Evolutionary conservation across 805 yeast species (phyloP), one percentile per base, ranked within the genome.

Genomic region (Wickerhamiella galacta): DNA sequence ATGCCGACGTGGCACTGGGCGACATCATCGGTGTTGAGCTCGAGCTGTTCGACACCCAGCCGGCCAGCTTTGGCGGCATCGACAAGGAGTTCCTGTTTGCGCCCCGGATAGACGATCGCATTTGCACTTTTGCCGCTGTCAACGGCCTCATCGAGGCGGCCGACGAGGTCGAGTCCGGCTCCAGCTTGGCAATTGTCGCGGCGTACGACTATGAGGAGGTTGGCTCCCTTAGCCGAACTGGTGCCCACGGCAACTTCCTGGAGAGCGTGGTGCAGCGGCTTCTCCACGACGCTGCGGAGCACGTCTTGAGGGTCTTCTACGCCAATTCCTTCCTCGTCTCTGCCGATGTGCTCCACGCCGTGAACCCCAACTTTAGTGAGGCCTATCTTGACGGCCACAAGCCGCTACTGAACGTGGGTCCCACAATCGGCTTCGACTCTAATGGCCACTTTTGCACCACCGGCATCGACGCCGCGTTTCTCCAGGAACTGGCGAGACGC

Each of bases 391-490:
- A 77, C 46, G 55, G 75, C 56, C 92, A 80, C 60, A 73, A 70
- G 51, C 90, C 93, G 14, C 58, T 71, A 39, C 83, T 87, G 41
- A 81, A 81, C 59, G 68, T 61, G 25, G 94, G 93, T 37, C 51
- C 79, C 39, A 61, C 82, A 2, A 51, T 82, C 20, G 65, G 80
- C 2, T 59, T 73, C 43, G 92, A 81, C 53, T 71, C 92, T 25
- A 76, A 79, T 52, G 83, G 78, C 10, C 77, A 75, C 49, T 72
- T 79, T 76, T 82, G 85, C 17, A 78, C 93, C 6, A 92, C 81
- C 50, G 63, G 75, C 3, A 71, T 72, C 30, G 81, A 87, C 12
- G 54, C 69, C 15, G 76, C 87, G 0, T 58, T 82, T 31, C 61
- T 71, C 30, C 79, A 77, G 52, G 75, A 75, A 46, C 51, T 81